Percentiles rank a stretch among this genome's conserved stretches.
These are phyloP conservation scores for Nothophaeocryptopus gaeumannii DNA, from an alignment of 2,329 filamentous ascomycete species.

Conservation along the genomic window DNA sequence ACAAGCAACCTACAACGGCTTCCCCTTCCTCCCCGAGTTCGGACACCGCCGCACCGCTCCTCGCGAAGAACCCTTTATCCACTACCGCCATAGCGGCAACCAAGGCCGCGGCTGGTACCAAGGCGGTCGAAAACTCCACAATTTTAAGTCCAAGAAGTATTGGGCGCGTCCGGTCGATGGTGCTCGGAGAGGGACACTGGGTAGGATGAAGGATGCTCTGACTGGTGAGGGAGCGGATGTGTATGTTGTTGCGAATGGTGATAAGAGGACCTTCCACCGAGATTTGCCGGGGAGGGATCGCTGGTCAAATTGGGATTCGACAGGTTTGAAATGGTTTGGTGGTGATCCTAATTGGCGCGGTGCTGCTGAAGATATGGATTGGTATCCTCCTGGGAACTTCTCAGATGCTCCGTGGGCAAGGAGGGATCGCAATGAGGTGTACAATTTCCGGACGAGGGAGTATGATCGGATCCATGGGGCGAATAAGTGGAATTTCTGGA, in stretches of 20 bases:
- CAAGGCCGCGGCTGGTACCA: slow-evolving; percentile 26
- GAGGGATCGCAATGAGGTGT: slow-evolving; percentile 20
- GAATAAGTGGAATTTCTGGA: slow-evolving; percentile 26
- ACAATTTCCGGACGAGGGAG: slow-evolving; percentile 31
- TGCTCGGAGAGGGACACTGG: slow-evolving; percentile 35
- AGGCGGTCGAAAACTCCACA: slow-evolving; percentile 20
- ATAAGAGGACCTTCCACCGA: slow-evolving; percentile 37
- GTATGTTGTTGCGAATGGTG: slow-evolving; percentile 41
- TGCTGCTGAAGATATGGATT: slow-evolving; percentile 34
- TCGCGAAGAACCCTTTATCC: slow-evolving; percentile 29
- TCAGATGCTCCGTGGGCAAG: slow-evolving; percentile 23
- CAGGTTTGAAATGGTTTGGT: slow-evolving; percentile 18
- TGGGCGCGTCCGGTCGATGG: slow-evolving; percentile 48
- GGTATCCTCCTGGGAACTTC: slow-evolving; percentile 31
- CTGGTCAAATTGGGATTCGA: slow-evolving; percentile 38
- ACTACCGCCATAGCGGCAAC: slow-evolving; percentile 16
- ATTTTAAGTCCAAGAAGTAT: slow-evolving; percentile 39
- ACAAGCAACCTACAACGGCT: slow-evolving; percentile 24
- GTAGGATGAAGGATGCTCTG: slow-evolving; percentile 45
- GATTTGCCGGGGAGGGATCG: slow-evolving; percentile 37
- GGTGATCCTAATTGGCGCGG: slow-evolving; percentile 36
- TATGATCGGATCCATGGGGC: slow-evolving; percentile 20
- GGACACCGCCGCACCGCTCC: slow-evolving; percentile 27
- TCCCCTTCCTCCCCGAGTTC: slow-evolving; percentile 25
- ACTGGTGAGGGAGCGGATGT: slow-evolving; percentile 46